phyloP scores from a whole-genome alignment of 2,329 filamentous ascomycete genomes.

The Paraphoma sp. region DNA sequence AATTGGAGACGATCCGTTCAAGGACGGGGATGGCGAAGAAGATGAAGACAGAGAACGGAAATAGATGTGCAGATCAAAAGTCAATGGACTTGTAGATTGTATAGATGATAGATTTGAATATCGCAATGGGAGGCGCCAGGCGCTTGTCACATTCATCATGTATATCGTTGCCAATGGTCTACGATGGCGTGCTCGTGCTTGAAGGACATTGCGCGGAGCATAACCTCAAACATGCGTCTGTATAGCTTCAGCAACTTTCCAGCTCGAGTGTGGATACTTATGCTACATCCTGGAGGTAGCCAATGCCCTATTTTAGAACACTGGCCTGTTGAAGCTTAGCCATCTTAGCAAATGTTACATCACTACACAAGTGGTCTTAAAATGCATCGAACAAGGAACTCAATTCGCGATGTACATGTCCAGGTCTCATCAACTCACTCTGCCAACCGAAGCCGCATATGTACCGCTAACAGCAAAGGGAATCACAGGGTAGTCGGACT shows the following conservation, averaged over 20 bases:
- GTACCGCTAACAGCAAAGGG: constrained; percentile 36
- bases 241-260: no score
- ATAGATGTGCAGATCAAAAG: constrained; percentile 2
- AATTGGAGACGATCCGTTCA: constrained; percentile 53
- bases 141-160: neutral
- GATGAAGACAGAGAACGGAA: constrained; percentile 14
- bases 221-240: no score
- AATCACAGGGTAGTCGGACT: constrained; percentile 25
- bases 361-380: no score
- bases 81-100: neutral
- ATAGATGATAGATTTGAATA: constrained; percentile 3
- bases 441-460: constrained; percentile 19
- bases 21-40: constrained; percentile 47
- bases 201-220: no score
- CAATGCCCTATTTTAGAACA: no score
- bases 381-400: constrained; percentile 23
- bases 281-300: no score
- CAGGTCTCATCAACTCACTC: constrained; percentile 9
- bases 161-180: no score
- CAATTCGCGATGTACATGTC: constrained; percentile 37
- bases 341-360: neutral
- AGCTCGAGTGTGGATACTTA: no score
- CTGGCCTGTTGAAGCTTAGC: no score
- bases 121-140: neutral
- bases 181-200: no score